Percentiles rank a stretch among this genome's conserved stretches.
Conservation (phyloP, 2,329 filamentous ascomycete species). For the Nigrospora sphaerica region DNA sequence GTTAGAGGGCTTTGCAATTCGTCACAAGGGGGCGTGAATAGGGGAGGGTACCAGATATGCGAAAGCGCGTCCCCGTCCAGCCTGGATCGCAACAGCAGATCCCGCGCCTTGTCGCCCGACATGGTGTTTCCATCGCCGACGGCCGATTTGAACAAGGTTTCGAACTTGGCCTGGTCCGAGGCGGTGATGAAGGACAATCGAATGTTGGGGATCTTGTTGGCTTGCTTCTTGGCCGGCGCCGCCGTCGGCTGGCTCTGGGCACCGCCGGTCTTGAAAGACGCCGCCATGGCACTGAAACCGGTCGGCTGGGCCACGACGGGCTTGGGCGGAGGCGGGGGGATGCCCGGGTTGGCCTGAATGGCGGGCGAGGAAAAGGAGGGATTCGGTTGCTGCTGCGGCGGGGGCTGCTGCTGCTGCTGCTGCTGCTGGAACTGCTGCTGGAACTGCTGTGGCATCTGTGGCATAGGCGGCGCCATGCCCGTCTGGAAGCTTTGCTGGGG, state of each 20-base stretch:
- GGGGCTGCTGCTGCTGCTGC: constrained; percentile 36
- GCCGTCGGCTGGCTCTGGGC: constrained; percentile 34
- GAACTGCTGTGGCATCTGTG: constrained; percentile 52
- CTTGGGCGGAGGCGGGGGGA: constrained; percentile 45
- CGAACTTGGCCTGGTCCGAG: constrained; percentile 91
- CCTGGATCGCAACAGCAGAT: constrained; percentile 81
- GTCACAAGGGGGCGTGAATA: not conserved
- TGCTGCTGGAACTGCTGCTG: constrained; percentile 53
- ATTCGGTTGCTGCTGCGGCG: constrained; percentile 32
- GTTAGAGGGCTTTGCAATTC: constrained; percentile 9
- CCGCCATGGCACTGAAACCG: constrained; percentile 60
- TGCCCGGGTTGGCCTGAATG: constrained; percentile 39
- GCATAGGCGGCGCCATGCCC: constrained; percentile 47
- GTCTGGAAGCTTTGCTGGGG: constrained; percentile 57
- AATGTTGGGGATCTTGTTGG: constrained; percentile 84
- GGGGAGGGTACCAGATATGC: constrained; percentile 69
- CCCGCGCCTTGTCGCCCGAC: constrained; percentile 86
- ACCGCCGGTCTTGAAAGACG: constrained; percentile 53
- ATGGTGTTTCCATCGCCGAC: constrained; percentile 79
- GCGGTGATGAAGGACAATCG: constrained; percentile 93
- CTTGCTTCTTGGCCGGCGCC: constrained; percentile 41
- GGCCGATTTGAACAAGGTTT: constrained; percentile 94
- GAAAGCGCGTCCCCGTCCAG: constrained; percentile 81
- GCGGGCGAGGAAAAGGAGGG: constrained; percentile 39
- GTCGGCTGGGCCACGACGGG: constrained; percentile 60